These are phyloP conservation scores for Dothistroma pini DNA, from an alignment of 2,329 filamentous ascomycete genomes.

Conservation along the genomic window DNA sequence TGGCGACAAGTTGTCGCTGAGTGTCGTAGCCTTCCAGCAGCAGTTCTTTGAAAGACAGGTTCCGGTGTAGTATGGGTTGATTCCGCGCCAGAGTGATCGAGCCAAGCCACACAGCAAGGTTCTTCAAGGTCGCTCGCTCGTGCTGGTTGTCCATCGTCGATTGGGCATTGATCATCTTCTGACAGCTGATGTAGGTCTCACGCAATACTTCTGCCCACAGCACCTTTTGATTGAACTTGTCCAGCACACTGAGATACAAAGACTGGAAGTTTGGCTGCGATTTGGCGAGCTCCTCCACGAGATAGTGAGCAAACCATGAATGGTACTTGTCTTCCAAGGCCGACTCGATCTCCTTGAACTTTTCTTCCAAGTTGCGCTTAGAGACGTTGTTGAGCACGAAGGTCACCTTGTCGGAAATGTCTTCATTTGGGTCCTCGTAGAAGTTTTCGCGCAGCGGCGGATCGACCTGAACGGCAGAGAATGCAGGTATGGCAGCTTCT, in stretches of 20 bases:
- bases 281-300: conserved; percentile 94
- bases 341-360: conserved; percentile 76
- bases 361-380: conserved; percentile 77
- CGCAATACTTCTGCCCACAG: conserved; percentile 87
- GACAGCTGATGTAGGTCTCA: conserved; percentile 84
- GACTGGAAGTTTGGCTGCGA: conserved; percentile 96
- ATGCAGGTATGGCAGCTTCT: conserved; percentile 66
- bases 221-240: conserved; percentile 71
- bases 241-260: conserved; percentile 85
- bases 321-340: conserved; percentile 77
- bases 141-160: conserved; percentile 76
- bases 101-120: conserved; percentile 89
- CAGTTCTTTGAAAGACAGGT: conserved; percentile 95
- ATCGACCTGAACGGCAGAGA: conserved; percentile 74
- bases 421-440: conserved; percentile 79
- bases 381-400: conserved; percentile 98
- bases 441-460: conserved; percentile 58
- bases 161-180: conserved; percentile 86
- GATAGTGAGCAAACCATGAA: conserved; percentile 93
- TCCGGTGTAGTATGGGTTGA: conserved; percentile 92
- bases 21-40: conserved; percentile 91
- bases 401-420: conserved; percentile 86
- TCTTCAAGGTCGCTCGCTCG: conserved; percentile 86
- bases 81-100: conserved; percentile 89
- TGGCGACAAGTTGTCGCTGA: conserved; percentile 84